Evolutionary conservation across 768 basidiomycete species (phyloP), one percentile per base, ranked within the genome.

Genomic region (Lactarius hengduanensis): DNA sequence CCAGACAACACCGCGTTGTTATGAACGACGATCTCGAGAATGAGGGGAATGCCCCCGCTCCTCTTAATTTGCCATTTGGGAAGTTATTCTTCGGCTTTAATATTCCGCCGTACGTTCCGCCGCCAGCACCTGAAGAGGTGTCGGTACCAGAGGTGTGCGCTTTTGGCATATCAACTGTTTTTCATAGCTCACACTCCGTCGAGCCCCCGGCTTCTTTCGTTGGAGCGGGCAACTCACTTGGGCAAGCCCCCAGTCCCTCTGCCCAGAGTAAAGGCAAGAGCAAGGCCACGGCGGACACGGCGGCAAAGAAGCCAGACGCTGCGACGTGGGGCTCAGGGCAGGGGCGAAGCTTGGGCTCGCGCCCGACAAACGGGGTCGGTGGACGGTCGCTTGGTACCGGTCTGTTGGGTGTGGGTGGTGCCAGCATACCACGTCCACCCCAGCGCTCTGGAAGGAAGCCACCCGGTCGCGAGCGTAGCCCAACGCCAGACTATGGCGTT

Each of bases 61-160:
- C 94, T 9, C 80, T 99, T 50, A 90, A 90, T 70, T 80, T 99
- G 11, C 95, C 97, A 0, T 89, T 91, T 69, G 97, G 97, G 15
- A 90, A 97, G 70, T 81, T 99, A 22, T 99, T 99, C 81, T 98
- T 99, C 73, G 97, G 97, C 11, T 99, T 90, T 79, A 90, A 91
- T 66, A 84, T 92, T 64, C 79, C 85, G 2, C 81, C 90, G 1
- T 92, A 92, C 73, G 80, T 77, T 3, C 85, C 86, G 8, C 83
- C 87, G 2, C 59, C 70, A 2, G n/a, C 66, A 34, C 62, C 58
- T 16, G 66, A 71, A 3, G 50, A 72, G 0, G 56, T 64, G 16
- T 30, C 59, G 10, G 50, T 58, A 3, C 47, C 62, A 2, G 63
- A 72, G 67, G 76, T 76, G 71, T 45, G 62, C 54, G 2, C 28